phyloP scores from a whole-genome alignment of 768 basidiomycete genomes.

The Hericium alpestre region DNA sequence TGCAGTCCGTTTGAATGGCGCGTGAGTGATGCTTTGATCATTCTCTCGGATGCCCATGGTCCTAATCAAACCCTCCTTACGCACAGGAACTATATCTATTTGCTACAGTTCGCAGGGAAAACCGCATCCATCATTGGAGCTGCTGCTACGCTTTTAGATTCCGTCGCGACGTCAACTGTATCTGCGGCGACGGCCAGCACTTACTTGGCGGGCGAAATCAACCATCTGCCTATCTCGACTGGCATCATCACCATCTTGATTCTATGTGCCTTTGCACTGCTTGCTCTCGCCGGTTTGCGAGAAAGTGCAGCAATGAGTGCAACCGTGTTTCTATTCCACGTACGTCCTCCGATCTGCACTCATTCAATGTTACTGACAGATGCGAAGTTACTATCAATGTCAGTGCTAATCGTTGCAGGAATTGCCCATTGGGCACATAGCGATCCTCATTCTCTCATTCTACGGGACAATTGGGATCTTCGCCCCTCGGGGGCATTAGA shows the following conservation, averaged over 20 bases:
- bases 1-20: conserved; percentile 1
- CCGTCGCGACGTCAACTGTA: conserved; percentile 10
- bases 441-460: conserved; percentile 8
- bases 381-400: conserved; percentile 8
- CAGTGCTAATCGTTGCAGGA: conserved; percentile 2
- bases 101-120: conserved; percentile 7
- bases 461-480: conserved; percentile 9
- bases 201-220: conserved; percentile 10
- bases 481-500: conserved; percentile 7
- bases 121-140: conserved; percentile 10
- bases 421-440: conserved; percentile 8
- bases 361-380: neutral
- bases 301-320: conserved; percentile 9
- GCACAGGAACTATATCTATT: conserved; percentile 2
- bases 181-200: conserved; percentile 13
- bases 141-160: conserved; percentile 10
- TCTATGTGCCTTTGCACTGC: conserved; percentile 7
- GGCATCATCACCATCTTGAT: conserved; percentile 7
- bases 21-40: neutral
- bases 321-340: conserved; percentile 12
- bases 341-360: neutral
- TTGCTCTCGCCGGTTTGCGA: conserved; percentile 11
- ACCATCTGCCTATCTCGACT: conserved; percentile 6
- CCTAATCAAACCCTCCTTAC: neutral
- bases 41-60: neutral